Evolutionary conservation across 768 basidiomycete species (phyloP), one percentile per base, ranked within the genome.

Genomic region (Auricularia cornea): DNA sequence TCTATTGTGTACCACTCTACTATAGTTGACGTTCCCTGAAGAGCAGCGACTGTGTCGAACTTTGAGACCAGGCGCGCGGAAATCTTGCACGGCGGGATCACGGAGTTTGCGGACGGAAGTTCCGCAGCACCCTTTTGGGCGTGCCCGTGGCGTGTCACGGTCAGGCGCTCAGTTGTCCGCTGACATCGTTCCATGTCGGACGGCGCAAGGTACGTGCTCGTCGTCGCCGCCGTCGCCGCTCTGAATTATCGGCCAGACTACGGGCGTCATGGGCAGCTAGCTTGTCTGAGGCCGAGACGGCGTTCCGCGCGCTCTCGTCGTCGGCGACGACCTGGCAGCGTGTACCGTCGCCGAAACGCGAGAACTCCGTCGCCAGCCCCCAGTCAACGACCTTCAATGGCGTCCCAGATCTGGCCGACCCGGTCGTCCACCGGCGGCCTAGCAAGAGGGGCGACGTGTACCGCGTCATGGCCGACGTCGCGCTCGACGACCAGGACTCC

Each of bases 401-500:
- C 59, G 78, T 79, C 0, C 81, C 90, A 48, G 86, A 89, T 63
- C 75, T 88, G 23, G 73, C 80, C 12, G 88, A 93, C 72, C 89
- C 95, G 48, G 76, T 84, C 33, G 83, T 97, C 4, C 91, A 95
- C 74, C 84, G 92, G 62, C 85, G 84, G 70, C 74, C 81, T 3
- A 81, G 74, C 63, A 89, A 88, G 72, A 74, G 79, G 1, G 90
- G 92, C 23, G 90, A 93, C 65, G 84, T 94, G 23, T 92, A 90
- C 71, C 80, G 94, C 66, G 85, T 93, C 20, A 81, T 91, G 10
- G 80, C 95, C 59, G 94, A 98, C 69, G 81, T 95, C 10, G 82
- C 87, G 6, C 74, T 79, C 8, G 78, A 76, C n/a, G 86, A 86
- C n/a, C 85, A 87, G 40, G 78, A 79, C 40, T 14, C 26, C 8